A percentile compares a stretch with the other conserved stretches of the same genome.
These are phyloP conservation scores for Tuber melanosporum DNA, from an alignment of 495 filamentous ascomycete genomes.

Conservation along the genomic window DNA sequence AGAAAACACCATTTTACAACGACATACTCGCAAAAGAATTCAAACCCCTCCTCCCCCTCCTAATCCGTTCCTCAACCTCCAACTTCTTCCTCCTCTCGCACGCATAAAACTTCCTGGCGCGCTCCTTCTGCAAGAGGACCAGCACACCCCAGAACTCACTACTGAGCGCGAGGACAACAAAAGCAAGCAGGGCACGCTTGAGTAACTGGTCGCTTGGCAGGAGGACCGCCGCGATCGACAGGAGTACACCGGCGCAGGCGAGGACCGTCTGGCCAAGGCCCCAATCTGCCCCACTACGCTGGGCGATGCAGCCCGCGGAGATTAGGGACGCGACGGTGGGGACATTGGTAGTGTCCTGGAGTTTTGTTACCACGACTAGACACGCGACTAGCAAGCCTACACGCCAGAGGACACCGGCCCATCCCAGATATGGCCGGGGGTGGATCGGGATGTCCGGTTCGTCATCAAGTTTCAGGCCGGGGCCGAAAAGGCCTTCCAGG, in stretches of 20 bases:
- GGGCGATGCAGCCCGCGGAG: background rate
- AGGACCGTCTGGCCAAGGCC: background rate
- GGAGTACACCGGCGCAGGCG: background rate
- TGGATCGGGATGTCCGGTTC: constrained; percentile 17
- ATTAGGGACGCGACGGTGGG: background rate
- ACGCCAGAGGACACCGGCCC: background rate
- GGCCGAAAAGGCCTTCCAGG: constrained; percentile 16
- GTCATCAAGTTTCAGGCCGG: constrained; percentile 16
- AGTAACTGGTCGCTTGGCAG: background rate
- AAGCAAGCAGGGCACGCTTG: constrained; percentile 41
- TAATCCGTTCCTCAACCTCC: constrained; percentile 16
- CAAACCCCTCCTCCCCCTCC: constrained; percentile 2
- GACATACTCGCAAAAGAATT: background rate
- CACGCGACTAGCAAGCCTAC: background rate
- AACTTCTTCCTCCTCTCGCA: constrained; percentile 7
- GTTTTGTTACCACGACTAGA: background rate
- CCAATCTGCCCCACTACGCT: background rate
- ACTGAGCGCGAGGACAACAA: background rate
- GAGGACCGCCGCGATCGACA: background rate
- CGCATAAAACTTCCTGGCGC: constrained; percentile 24
- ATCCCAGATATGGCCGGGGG: constrained; percentile 1
- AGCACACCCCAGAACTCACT: constrained; percentile 20
- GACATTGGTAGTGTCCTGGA: background rate
- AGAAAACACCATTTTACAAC: background rate
- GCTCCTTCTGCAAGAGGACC: constrained; percentile 13